Evolutionary conservation across 768 basidiomycete species (phyloP), one percentile per base, ranked within the genome.

Genomic region (Boletus rubropictus): DNA sequence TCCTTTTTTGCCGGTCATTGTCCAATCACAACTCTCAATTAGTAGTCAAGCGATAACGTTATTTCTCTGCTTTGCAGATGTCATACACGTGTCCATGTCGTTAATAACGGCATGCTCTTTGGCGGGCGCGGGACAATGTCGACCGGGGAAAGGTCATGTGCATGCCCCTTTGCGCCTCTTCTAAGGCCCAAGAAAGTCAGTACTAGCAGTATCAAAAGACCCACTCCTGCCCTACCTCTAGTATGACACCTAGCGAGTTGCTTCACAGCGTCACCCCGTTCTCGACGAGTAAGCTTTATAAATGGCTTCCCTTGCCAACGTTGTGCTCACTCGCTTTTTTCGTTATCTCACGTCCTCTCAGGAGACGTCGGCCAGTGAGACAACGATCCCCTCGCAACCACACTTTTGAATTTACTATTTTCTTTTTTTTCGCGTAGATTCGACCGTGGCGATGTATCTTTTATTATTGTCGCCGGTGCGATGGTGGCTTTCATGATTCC

Each of bases 401-500:
- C 50, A 40, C 44, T 37, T 37, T 37, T 7, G 10, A 25, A 34
- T 18, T 56, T 41, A 58, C 31, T 33, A 11, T 51, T 28, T 42
- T 38, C 40, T 27, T 18, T 38, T 42, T 27, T 18, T 3, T 34
- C 25, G 4, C 43, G 21, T 55, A 85, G 82, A 53, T 89, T 80
- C 65, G 77, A 86, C 64, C 72, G 76, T 18, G 84, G 86, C 32
- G 85, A 89, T 69, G 62, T 87, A 14, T 69, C 81, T 8, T 89
- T 86, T 62, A 81, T 89, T 53, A 77, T 81, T 15, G 59, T 85
- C 7, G 73, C 80, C 21, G 83, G 82, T 24, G 78, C 79, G 15
- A 78, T 88, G 71, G 86, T 89, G 10, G 73, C 78, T 42, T 80
- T 86, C 68, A 89, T 87, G 85, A 73, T 89, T 31, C 85, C 84